Evolutionary conservation across 345 rosid species (phyloP).

Genomic region (Dipteronia dyeriana): DNA sequence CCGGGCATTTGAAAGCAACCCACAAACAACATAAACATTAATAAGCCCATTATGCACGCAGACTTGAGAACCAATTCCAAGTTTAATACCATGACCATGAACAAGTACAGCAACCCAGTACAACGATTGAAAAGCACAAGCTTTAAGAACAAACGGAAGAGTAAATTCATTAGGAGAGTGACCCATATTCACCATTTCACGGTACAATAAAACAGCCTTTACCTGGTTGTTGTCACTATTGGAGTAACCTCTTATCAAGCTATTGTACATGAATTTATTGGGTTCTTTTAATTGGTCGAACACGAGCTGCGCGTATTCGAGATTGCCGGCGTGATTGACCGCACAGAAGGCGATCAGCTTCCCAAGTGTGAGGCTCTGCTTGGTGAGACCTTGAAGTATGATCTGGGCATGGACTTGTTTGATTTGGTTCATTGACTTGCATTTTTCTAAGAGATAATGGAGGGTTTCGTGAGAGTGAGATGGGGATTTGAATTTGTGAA

Average conservation of each 20-base stretch:
- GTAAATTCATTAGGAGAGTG: constrained; percentile 41
- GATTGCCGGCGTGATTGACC: constrained; percentile 28
- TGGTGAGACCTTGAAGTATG: constrained; percentile 23
- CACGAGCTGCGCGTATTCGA: constrained; percentile 30
- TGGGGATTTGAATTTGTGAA: background rate
- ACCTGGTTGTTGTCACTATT: constrained; percentile 14
- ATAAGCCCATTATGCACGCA: constrained; percentile 30
- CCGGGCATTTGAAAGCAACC: constrained; percentile 22
- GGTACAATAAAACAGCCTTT: constrained; percentile 32
- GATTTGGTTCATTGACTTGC: constrained; percentile 35
- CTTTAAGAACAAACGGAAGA: constrained; percentile 43
- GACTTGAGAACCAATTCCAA: constrained; percentile 30
- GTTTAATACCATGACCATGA: constrained; percentile 29
- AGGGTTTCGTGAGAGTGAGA: constrained; percentile 16
- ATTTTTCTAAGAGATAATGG: constrained; percentile 17
- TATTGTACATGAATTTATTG: constrained; percentile 29
- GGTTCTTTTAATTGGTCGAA: constrained; percentile 28
- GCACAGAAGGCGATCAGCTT: constrained; percentile 35
- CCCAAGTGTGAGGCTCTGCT: constrained; percentile 25
- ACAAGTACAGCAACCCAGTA: constrained; percentile 31
- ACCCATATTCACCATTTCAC: constrained; percentile 27
- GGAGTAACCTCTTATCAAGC: constrained; percentile 35
- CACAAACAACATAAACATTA: constrained; percentile 10
- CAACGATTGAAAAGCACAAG: constrained; percentile 21
- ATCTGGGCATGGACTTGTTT: constrained; percentile 41